Percentiles rank a stretch among this genome's conserved stretches.
Evolutionary conservation across 805 yeast genomes (phyloP).

Genomic region (Kazachstania psychrophila): DNA sequence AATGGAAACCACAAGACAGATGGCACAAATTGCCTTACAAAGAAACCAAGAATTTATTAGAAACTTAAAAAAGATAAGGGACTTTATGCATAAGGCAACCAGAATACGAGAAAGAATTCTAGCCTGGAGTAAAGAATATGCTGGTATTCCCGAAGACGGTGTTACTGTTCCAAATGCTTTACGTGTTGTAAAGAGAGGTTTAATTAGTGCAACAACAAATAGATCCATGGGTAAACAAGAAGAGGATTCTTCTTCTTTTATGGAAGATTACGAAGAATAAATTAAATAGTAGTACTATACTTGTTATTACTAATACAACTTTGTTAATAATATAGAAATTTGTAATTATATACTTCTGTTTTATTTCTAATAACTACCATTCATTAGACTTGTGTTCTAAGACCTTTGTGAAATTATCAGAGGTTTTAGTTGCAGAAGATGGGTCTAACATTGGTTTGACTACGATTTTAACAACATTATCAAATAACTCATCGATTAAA

Average conservation of each 20-base stretch:
- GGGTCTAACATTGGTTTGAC: constrained; percentile 41
- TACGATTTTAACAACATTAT: constrained; percentile 39
- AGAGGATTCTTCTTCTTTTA: constrained; percentile 3
- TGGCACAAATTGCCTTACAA: constrained; percentile 70
- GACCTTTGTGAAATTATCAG: constrained; percentile 32
- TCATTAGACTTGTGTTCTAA: constrained; percentile 30
- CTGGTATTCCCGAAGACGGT: constrained; percentile 48
- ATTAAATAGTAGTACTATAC: too few relatives aligned
- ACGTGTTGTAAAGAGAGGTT: constrained; percentile 29
- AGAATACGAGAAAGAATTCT: constrained; percentile 59
- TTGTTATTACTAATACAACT: neutral
- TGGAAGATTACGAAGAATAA: constrained; percentile 4
- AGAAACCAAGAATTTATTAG: constrained; percentile 80
- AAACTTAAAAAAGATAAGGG: constrained; percentile 62
- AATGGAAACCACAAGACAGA: constrained; percentile 63
- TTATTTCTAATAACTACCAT: constrained; percentile 30
- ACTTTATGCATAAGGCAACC: constrained; percentile 70
- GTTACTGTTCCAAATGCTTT: constrained; percentile 32
- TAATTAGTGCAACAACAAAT: constrained; percentile 31
- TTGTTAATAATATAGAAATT: neutral
- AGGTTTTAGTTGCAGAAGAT: constrained; percentile 1
- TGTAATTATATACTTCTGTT: neutral
- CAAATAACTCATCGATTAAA: constrained; percentile 59
- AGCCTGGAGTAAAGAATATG: constrained; percentile 81
- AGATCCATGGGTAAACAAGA: constrained; percentile 17